Base-by-base conservation (phyloP, 495 filamentous ascomycete species). In the Neurospora sp. region DNA sequence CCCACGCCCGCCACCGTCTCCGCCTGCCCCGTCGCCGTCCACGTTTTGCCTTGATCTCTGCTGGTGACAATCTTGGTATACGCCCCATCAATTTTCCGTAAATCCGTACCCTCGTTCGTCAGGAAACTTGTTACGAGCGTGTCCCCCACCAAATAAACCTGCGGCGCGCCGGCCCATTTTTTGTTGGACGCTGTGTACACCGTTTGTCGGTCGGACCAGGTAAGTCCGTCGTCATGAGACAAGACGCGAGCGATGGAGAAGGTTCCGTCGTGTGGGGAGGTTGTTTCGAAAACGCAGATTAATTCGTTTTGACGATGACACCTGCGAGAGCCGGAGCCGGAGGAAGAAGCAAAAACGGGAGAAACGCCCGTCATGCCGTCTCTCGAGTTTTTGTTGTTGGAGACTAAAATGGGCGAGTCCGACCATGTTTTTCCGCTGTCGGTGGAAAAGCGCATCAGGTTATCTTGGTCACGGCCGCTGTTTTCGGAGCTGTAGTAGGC, bases 61-160 rank as follows among this genome's bases (percentile, higher is more conserved):
- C 69, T 71, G 0, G 59, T 61, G 3, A 76, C 69, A 0, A 76
- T 4, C 39, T 75, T 76, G 74, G 80, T 76, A 61, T 74, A 71
- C 5, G 69, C 74, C 18, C 76, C 79, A 42, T 81, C 79, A 61
- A 79, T 71, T 4, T 71, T 40, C 0, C 35, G 75, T 73, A 68
- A 71, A 0, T 61, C 53, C 22, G 72, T 72, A 70, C 89, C 87
- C 73, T 91, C 89, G 73, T 91, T 86, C 1, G 88, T 90, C 86
- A 89, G 87, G 75, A 91, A 90, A 40, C 86, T 85, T 0, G 83
- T 83, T 3, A 87, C 87, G 69, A 91, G 71, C 2, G 83, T 86
- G 9, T 86, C 87, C 45, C 90, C 88, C 0, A 85, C 87, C 12
- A 85, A 86, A 18, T 83, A 77, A 39, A 91, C 85, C 75, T 89